phyloP scores from a whole-genome alignment of 2,329 filamentous ascomycete species.

The Periconia sp. region DNA sequence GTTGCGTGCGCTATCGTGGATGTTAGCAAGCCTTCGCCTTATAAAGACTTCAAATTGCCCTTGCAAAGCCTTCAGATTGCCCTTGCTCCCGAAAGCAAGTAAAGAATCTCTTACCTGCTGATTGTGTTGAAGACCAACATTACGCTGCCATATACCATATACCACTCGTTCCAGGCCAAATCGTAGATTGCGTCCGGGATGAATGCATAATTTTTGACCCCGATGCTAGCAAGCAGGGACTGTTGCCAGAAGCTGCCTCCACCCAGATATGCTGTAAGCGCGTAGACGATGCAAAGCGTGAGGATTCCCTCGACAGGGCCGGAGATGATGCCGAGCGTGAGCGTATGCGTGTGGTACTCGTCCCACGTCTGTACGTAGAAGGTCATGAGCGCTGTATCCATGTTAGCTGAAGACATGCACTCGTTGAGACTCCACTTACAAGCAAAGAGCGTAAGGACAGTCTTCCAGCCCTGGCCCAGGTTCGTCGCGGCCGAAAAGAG shows the following conservation, averaged over 20 bases:
- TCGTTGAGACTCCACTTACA: constrained; percentile 55
- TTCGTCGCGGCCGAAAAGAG: constrained; percentile 94
- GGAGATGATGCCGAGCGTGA: constrained; percentile 89
- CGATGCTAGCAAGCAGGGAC: constrained; percentile 74
- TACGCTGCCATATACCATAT: constrained; percentile 82
- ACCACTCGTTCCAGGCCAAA: constrained; percentile 89
- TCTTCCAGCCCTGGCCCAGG: constrained; percentile 90
- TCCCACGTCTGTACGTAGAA: constrained; percentile 99
- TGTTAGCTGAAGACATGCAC: constrained; percentile 13
- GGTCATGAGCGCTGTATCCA: constrained; percentile 74
- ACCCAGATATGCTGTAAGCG: constrained; percentile 81
- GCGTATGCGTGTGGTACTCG: constrained; percentile 96
- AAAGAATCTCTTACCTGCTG: constrained; percentile 66
- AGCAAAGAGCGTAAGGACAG: constrained; percentile 81
- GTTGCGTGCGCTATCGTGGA: constrained; percentile 68
- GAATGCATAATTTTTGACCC: constrained; percentile 66
- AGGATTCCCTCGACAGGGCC: constrained; percentile 95
- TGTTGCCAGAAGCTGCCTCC: constrained; percentile 94
- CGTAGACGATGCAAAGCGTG: constrained; percentile 81
- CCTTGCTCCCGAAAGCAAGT: not conserved
- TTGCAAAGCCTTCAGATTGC: not conserved
- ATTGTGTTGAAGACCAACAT: constrained; percentile 86
- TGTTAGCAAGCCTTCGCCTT: too few species aligned
- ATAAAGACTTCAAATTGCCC: not conserved
- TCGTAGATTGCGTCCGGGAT: constrained; percentile 77